Evolutionary conservation across 2,329 filamentous ascomycete genomes (phyloP).

Genomic region (Fusarium begoniae): DNA sequence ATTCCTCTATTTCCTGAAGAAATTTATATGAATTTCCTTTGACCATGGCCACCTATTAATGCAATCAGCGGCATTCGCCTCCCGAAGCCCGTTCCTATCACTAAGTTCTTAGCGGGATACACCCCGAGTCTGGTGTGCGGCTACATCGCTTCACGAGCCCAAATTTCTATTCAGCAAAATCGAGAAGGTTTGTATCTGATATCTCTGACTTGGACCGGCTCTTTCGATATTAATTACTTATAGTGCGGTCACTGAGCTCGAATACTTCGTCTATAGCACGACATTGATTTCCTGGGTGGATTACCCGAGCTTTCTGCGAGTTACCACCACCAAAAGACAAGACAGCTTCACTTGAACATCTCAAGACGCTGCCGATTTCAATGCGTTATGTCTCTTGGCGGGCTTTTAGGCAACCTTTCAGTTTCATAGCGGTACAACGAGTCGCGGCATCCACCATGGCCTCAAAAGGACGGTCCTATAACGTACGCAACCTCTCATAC

Average conservation of each 20-base stretch:
- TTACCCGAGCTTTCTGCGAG: conserved; percentile 43
- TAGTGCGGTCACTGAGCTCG: not conserved
- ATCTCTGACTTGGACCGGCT: not conserved
- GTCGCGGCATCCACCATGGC: conserved; percentile 41
- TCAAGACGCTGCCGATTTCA: conserved; percentile 20
- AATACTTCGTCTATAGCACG: not conserved
- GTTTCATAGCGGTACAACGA: conserved; percentile 25
- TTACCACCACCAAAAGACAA: conserved; percentile 1
- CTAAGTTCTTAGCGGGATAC: conserved; percentile 17
- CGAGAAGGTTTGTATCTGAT: not conserved
- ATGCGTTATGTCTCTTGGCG: conserved; percentile 49
- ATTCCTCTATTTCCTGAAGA: not conserved
- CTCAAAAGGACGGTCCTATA: conserved; percentile 46
- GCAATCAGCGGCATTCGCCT: conserved; percentile 7
- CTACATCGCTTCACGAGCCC: conserved; percentile 3
- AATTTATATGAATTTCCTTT: not conserved
- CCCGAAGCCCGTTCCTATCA: conserved; percentile 17
- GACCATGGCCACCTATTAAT: not conserved
- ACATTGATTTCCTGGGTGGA: conserved; percentile 18
- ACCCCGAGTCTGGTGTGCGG: conserved; percentile 15
- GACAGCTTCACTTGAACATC: conserved; percentile 6
- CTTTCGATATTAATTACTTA: not conserved
- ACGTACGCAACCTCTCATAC: conserved; percentile 37
- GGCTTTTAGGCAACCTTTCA: conserved; percentile 34
- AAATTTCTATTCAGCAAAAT: not conserved